Conservation (phyloP, 2,329 filamentous ascomycete species). For the Sphaerulina musiva region DNA sequence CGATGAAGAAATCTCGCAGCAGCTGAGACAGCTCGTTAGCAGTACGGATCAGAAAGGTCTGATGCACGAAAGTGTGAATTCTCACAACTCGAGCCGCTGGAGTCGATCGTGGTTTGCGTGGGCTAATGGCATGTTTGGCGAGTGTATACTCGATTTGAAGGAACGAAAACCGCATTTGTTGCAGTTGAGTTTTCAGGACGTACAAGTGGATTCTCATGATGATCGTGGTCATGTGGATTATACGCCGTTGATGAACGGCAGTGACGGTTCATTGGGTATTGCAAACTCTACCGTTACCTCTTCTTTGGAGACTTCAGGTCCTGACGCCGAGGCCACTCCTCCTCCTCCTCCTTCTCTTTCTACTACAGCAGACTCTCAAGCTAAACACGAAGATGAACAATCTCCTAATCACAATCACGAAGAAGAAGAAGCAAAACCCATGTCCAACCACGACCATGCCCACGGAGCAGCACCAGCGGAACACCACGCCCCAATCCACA, state of each 20-base stretch:
- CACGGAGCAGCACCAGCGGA: not conserved
- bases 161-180: slow-evolving; percentile 18
- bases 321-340: not conserved
- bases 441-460: slow-evolving; percentile 4
- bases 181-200: slow-evolving; percentile 8
- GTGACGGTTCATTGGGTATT: no score
- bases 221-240: slow-evolving; percentile 11
- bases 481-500: slow-evolving; percentile 2
- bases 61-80: slow-evolving; percentile 46
- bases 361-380: no score
- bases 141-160: slow-evolving; percentile 18
- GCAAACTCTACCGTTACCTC: not conserved
- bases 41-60: slow-evolving; percentile 42
- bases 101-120: slow-evolving; percentile 46
- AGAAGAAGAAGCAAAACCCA: not conserved
- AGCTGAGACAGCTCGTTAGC: slow-evolving; percentile 39
- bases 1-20: slow-evolving; percentile 39
- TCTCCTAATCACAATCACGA: not conserved
- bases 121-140: slow-evolving; percentile 34
- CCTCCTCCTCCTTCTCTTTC: no score
- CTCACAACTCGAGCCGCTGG: slow-evolving; percentile 39
- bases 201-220: slow-evolving; percentile 1
- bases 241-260: slow-evolving; percentile 4
- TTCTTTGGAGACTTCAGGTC: not conserved
- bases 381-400: no score